Conservation (phyloP, 2,329 filamentous ascomycete genomes). For the Mycocentrospora acerina region DNA sequence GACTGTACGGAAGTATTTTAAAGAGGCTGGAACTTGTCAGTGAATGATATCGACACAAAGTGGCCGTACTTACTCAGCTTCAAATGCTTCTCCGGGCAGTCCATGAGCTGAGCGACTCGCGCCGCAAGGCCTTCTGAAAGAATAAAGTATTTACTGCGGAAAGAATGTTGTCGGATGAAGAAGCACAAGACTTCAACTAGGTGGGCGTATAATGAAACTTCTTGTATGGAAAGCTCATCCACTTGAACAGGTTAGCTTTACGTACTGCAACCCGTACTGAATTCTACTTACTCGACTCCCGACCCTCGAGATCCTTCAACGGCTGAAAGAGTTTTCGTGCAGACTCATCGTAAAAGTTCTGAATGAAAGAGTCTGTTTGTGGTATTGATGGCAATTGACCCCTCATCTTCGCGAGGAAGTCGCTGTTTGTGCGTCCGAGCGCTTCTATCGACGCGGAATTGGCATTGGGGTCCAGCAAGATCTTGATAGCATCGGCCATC, state of each 20-base stretch:
- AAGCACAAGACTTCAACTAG: slow-evolving; percentile 92
- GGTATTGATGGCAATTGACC: slow-evolving; percentile 54
- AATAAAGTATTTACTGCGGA: slow-evolving; percentile 86
- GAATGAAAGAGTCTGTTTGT: slow-evolving; percentile 82
- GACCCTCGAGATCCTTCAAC: slow-evolving; percentile 74
- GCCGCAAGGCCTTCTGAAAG: slow-evolving; percentile 75
- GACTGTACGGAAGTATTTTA: slow-evolving; percentile 91
- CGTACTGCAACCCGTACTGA: not conserved
- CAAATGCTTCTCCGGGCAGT: slow-evolving; percentile 84
- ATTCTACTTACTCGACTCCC: slow-evolving; percentile 52
- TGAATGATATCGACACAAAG: not conserved
- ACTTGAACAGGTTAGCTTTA: slow-evolving; percentile 49
- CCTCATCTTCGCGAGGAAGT: slow-evolving; percentile 66
- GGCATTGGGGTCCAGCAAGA: slow-evolving; percentile 76
- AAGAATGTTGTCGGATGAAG: slow-evolving; percentile 85
- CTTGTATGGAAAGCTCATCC: slow-evolving; percentile 73
- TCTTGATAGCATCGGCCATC: slow-evolving; percentile 91
- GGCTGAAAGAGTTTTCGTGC: slow-evolving; percentile 85
- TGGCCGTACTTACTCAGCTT: slow-evolving; percentile 68
- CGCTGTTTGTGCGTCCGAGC: slow-evolving; percentile 63
- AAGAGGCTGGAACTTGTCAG: slow-evolving; percentile 62
- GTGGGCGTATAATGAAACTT: slow-evolving; percentile 88
- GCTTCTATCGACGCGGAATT: slow-evolving; percentile 62
- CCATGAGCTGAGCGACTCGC: slow-evolving; percentile 79
- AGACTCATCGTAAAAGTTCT: slow-evolving; percentile 85